A percentile compares a stretch with the other conserved stretches of the same genome.
phyloP scores from a whole-genome alignment of 352 stramenopile species.

The Phytophthora sp. region DNA sequence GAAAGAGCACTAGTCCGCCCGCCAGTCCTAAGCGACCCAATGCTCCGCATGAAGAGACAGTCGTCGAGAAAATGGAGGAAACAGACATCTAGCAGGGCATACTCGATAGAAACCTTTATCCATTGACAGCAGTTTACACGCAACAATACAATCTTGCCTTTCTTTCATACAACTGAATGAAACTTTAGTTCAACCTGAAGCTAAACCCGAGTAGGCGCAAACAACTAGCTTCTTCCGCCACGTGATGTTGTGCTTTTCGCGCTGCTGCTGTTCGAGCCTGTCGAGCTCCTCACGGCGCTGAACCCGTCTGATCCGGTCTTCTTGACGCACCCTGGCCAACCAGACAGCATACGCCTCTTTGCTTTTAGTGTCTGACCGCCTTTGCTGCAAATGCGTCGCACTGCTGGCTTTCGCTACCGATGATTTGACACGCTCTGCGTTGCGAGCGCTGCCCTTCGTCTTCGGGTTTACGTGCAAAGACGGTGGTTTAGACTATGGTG shows the following conservation, averaged over 20 bases:
- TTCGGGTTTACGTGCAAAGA: conserved; percentile 63
- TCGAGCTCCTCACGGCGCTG: conserved; percentile 31
- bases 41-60: conserved; percentile 1
- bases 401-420: conserved; percentile 5
- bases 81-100: conserved; percentile 39
- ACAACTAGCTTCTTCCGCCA: conserved; percentile 77
- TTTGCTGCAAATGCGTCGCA: not conserved
- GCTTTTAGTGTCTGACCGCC: conserved; percentile 5
- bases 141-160: not conserved
- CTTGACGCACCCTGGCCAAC: conserved; percentile 49
- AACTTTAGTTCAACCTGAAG: not conserved
- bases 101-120: not conserved
- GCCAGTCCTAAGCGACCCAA: conserved; percentile 3
- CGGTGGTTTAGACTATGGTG: conserved; percentile 39
- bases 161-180: not conserved
- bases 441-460: conserved; percentile 19
- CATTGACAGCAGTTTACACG: no score
- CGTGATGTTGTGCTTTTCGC: conserved; percentile 42
- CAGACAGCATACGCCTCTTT: conserved; percentile 43
- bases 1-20: not conserved
- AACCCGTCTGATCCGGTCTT: conserved; percentile 53
- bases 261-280: conserved; percentile 32
- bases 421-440: conserved; percentile 1
- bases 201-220: conserved; percentile 67
- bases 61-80: conserved; percentile 34